Base-by-base conservation (phyloP, 495 filamentous ascomycete genomes). In the Podospora sp. region DNA sequence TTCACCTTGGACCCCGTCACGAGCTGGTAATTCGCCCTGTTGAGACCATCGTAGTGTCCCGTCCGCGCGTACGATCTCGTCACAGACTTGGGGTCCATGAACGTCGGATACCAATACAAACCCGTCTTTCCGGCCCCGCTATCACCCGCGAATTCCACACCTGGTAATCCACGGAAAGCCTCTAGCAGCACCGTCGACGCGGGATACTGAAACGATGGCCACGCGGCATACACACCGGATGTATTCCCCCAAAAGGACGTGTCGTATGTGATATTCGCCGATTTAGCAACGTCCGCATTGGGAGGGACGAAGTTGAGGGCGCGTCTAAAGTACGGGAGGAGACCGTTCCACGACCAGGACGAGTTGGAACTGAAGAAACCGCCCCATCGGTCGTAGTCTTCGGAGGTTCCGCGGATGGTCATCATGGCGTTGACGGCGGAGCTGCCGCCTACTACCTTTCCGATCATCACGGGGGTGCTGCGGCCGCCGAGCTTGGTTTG, bases 371-470 rank as follows among this genome's bases (percentile, higher is more conserved):
- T 59, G 59, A 81, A 81, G 70, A 83, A 78, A 12, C 65, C 65
- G 2, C 79, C 81, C 82, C 82, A 84, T 29, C 77, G 74, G 56
- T 84, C 78, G 59, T 82, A 83, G 61, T 84, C 82, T 55, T 79
- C 78, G 0, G 76, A 69, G 0, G 78, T 75, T 1, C 77, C 80
- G 6, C 81, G 69, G 26, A 85, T 80, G 58, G 77, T 83, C 69
- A 83, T 81, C 62, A 80, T 79, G 33, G 80, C 82, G 62, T 90
- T 91, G 61, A 89, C 77, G 0, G 81, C 83, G 20, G 81, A 84
- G 7, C 82, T 82, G 6, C 87, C 88, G 6, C 87, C 88, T 2
- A 89, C 75, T 6, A 82, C 75, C 67, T 87, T 87, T 0, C 86
- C 87, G 0, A 82, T 81, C 0, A 80, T 73, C 21, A 82, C 69